A percentile compares a stretch with the other conserved stretches of the same genome.
These are phyloP conservation scores for Heterobasidion occidentale DNA, from an alignment of 1,284 basidiomycete genomes.

Conservation along the genomic window DNA sequence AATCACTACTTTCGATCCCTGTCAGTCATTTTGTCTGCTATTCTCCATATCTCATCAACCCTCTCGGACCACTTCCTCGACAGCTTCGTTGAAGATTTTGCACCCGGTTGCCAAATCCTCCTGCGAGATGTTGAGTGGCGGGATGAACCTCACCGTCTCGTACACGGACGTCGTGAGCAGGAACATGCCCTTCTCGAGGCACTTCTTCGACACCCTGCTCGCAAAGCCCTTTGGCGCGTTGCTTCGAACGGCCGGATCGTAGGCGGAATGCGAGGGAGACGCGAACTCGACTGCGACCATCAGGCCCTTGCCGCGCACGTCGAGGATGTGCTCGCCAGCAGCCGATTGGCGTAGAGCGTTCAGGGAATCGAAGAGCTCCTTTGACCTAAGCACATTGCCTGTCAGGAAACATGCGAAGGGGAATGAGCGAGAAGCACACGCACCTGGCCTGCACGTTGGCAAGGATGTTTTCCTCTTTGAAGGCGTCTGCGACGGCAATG, in stretches of 20 bases:
- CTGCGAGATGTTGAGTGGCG: constrained; percentile 57
- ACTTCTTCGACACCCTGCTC: constrained; percentile 69
- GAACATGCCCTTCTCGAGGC: constrained; percentile 78
- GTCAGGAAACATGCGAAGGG: neutral
- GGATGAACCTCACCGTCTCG: constrained; percentile 77
- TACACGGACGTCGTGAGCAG: constrained; percentile 77
- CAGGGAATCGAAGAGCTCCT: constrained; percentile 63
- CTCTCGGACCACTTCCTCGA: constrained; percentile 55
- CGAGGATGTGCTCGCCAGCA: constrained; percentile 53
- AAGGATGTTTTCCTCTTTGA: constrained; percentile 72
- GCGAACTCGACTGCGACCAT: constrained; percentile 83
- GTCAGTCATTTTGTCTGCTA: no score
- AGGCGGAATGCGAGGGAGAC: constrained; percentile 39
- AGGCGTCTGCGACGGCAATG: constrained; percentile 71
- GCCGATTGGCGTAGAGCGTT: constrained; percentile 41
- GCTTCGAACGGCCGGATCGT: constrained; percentile 34
- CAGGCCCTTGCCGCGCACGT: constrained; percentile 72
- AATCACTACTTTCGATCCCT: no score
- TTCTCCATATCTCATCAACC: constrained; percentile 19
- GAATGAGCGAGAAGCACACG: constrained; percentile 10
- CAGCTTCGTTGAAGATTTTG: constrained; percentile 51
- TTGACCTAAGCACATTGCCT: constrained; percentile 39
- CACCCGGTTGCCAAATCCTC: constrained; percentile 55
- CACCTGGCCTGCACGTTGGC: constrained; percentile 73
- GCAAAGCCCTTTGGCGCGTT: constrained; percentile 60